Percentiles rank a stretch among this genome's conserved stretches.
phyloP scores from a whole-genome alignment of 257 asterid species.

The Pogostemon cablin region DNA sequence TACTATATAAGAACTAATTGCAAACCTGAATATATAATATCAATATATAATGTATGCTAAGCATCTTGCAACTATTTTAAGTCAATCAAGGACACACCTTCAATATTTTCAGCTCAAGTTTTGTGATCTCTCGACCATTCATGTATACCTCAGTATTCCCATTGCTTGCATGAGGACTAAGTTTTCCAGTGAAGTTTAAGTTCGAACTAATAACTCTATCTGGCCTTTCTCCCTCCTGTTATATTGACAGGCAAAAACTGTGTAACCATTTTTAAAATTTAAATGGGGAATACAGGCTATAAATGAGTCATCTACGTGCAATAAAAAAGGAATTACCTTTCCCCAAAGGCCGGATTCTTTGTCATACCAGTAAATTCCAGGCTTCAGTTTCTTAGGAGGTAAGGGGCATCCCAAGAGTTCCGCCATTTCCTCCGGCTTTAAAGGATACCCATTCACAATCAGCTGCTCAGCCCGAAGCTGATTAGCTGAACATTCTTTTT shows the following conservation, averaged over 20 bases:
- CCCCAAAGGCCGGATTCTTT: slow-evolving; percentile 93
- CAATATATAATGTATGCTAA: not conserved
- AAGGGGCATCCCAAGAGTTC: slow-evolving; percentile 74
- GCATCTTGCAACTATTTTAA: not conserved
- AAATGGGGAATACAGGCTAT: not conserved
- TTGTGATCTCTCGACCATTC: slow-evolving; percentile 87
- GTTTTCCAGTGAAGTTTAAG: slow-evolving; percentile 76
- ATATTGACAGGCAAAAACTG: slow-evolving; percentile 30
- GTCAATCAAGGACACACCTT: slow-evolving; percentile 49
- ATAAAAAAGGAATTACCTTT: slow-evolving; percentile 51
- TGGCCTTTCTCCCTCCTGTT: slow-evolving; percentile 86
- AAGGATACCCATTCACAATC: slow-evolving; percentile 75
- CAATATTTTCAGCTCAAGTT: slow-evolving; percentile 68
- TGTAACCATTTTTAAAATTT: slow-evolving; percentile 34
- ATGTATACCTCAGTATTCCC: slow-evolving; percentile 83
- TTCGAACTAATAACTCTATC: slow-evolving; percentile 72
- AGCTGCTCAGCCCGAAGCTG: slow-evolving; percentile 88
- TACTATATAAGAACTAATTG: slow-evolving; percentile 20
- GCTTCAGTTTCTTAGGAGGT: slow-evolving; percentile 80
- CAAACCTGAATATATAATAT: not conserved
- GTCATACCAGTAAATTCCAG: slow-evolving; percentile 88
- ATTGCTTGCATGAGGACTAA: slow-evolving; percentile 77
- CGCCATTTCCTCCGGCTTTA: slow-evolving; percentile 78
- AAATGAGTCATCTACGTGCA: slow-evolving; percentile 24
- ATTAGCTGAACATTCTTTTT: slow-evolving; percentile 82